Percentiles rank a stretch among this genome's conserved stretches.
Evolutionary conservation across 2,329 filamentous ascomycete genomes (phyloP).

Genomic region (Neopestalotiopsis sp.): DNA sequence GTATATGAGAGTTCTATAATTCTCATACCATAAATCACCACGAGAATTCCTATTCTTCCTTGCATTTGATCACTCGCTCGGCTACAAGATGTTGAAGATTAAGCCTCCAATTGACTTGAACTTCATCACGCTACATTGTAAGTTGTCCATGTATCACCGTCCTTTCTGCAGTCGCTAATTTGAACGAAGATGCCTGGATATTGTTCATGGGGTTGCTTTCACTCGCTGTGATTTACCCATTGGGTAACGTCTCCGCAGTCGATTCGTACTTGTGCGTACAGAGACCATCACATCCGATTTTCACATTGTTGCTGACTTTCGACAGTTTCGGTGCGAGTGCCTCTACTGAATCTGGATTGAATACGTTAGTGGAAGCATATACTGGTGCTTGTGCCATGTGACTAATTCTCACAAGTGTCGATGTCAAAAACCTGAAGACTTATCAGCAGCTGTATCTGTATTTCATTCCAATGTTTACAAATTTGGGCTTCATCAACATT

Average conservation of each 20-base stretch:
- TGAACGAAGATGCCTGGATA: neutral
- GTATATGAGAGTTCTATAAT: too few species aligned
- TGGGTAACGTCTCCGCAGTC: conserved; percentile 45
- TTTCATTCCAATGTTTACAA: conserved; percentile 52
- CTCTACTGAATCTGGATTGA: conserved; percentile 56
- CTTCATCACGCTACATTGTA: conserved; percentile 3
- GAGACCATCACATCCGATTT: too few species aligned
- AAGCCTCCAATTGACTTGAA: neutral
- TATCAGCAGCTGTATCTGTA: conserved; percentile 60
- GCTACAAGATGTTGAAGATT: neutral
- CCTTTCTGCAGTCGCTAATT: neutral
- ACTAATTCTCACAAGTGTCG: conserved; percentile 40
- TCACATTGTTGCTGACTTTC: neutral
- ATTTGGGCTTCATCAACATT: conserved; percentile 54
- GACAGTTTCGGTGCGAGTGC: conserved; percentile 48
- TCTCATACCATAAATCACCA: neutral
- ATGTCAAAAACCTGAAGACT: conserved; percentile 51
- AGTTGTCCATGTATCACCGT: neutral
- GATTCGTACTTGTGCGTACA: conserved; percentile 48
- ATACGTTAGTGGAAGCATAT: conserved; percentile 42
- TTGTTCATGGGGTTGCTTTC: conserved; percentile 33
- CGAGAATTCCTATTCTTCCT: too few species aligned
- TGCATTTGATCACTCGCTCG: neutral
- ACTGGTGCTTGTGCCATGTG: neutral
- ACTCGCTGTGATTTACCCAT: conserved; percentile 41